These are phyloP conservation scores for Themeda triandra DNA, from an alignment of 176 grass and related monocot species.

Conservation along the genomic window DNA sequence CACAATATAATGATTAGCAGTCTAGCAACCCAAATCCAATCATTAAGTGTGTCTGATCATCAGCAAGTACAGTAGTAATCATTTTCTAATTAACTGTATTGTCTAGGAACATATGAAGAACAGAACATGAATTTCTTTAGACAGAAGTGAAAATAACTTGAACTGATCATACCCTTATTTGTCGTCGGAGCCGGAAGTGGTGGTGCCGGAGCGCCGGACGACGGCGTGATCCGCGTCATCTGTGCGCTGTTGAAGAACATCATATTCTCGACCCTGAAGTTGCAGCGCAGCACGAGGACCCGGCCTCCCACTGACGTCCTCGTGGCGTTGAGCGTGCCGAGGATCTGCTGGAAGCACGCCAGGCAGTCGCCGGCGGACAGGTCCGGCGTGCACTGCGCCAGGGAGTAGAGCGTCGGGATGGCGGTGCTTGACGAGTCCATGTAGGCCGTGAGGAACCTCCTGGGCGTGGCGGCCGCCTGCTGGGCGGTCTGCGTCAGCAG, in stretches of 20 bases:
- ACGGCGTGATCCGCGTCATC: background rate
- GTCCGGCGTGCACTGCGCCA: constrained; percentile 34
- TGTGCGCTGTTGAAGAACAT: background rate
- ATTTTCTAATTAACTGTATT: background rate
- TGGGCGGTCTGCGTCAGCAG: background rate
- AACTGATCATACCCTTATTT: background rate
- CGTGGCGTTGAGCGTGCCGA: constrained; percentile 17
- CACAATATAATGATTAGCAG: background rate
- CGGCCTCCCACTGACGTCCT: background rate
- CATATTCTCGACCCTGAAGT: background rate
- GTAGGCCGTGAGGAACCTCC: background rate
- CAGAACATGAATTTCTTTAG: too few species aligned
- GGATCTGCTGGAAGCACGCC: constrained; percentile 1
- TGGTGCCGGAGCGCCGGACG: background rate
- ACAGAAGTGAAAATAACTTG: background rate
- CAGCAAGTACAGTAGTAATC: background rate
- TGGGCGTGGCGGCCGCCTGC: background rate
- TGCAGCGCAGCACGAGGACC: constrained; percentile 4
- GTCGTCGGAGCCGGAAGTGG: background rate
- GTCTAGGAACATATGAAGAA: too few species aligned
- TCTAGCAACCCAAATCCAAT: background rate
- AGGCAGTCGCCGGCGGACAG: constrained; percentile 8
- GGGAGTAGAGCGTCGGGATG: constrained; percentile 19
- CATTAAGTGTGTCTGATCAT: background rate
- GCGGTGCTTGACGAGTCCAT: background rate